These are phyloP conservation scores for Gossypium turneri DNA, from an alignment of 345 rosid species.

Conservation along the genomic window DNA sequence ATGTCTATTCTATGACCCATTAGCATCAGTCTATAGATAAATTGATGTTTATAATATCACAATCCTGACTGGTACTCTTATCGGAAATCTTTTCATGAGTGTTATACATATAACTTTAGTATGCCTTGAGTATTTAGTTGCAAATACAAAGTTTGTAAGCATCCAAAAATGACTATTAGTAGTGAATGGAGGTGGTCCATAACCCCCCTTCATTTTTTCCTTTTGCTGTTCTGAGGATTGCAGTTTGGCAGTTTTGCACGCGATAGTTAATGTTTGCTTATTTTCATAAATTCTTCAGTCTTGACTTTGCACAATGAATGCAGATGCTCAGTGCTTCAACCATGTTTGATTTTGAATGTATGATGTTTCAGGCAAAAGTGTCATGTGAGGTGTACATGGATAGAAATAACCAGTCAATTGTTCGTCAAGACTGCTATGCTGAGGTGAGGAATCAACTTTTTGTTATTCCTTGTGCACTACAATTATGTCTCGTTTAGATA, in stretches of 20 bases:
- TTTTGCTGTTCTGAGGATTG: not conserved
- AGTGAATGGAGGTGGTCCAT: not conserved
- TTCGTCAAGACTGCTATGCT: slow-evolving; percentile 58
- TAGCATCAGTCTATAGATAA: not conserved
- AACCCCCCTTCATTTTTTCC: not conserved
- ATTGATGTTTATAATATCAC: not conserved
- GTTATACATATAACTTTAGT: not conserved
- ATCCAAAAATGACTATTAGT: not conserved
- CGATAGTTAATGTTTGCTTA: not conserved
- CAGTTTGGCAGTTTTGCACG: not conserved
- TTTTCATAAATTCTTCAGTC: not conserved
- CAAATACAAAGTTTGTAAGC: not conserved
- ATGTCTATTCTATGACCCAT: not conserved
- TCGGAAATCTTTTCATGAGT: not conserved
- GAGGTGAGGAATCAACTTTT: slow-evolving; percentile 38
- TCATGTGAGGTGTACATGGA: slow-evolving; percentile 70
- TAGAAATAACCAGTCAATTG: slow-evolving; percentile 52
- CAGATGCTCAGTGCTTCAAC: slow-evolving; percentile 1
- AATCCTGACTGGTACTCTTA: not conserved
- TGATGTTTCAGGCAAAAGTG: slow-evolving; percentile 55
- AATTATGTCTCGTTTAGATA: too few relatives aligned
- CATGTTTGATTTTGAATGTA: not conserved
- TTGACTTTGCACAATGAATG: not conserved
- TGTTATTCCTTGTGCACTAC: not conserved
- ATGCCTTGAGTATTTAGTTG: not conserved